Base-by-base conservation (phyloP, 257 asterid species). In the Solanum lignicaule region DNA sequence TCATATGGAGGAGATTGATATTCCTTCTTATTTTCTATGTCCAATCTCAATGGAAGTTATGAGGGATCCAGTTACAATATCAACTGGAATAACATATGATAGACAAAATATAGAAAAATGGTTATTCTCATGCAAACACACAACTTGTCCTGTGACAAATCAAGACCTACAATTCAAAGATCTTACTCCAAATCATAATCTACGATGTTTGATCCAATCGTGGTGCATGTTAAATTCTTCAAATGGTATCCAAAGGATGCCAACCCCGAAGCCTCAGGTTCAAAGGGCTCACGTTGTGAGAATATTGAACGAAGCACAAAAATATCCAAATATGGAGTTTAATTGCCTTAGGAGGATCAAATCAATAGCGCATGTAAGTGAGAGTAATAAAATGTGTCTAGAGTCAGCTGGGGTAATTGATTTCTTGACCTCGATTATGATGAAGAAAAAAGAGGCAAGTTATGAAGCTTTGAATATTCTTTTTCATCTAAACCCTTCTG, bases 21-120 rank as follows among this genome's bases (percentile, higher is more conserved):
- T 95, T 65, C 97, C 97, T 8, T 88, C 91, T 43, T 89, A 92
- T 86, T 96, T 96, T 66, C 87, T 93, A n/a, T 96, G 98, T 81
- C 98, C 98, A 9, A 96, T 95, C 55, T 95, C 98, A 20, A 91
- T 95, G 95, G 95, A 96, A 88, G 90, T 95, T 6, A 96, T 96
- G 99, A 90, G 85, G 41, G 98, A 96, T 90, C 99, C 98, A 0
- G 99, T 96, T 3, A 93, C 91, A 3, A 83, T 94, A 69, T 58
- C 96, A 4, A 92, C 98, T 5, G 99, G 99, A 4, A 95, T 96
- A 29, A 93, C 99, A 1, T 96, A 95, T 87, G 98, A 96, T 88
- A n/a, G 99, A 6, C 89, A 88, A 66, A 90, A 52, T 92, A 95
- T 96, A 29, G 95, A 94, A 21, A 96, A 89, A 87, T 96, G 98